These are phyloP conservation scores for Annona cherimola DNA, from an alignment of 164 flowering plant genomes.

Conservation along the genomic window DNA sequence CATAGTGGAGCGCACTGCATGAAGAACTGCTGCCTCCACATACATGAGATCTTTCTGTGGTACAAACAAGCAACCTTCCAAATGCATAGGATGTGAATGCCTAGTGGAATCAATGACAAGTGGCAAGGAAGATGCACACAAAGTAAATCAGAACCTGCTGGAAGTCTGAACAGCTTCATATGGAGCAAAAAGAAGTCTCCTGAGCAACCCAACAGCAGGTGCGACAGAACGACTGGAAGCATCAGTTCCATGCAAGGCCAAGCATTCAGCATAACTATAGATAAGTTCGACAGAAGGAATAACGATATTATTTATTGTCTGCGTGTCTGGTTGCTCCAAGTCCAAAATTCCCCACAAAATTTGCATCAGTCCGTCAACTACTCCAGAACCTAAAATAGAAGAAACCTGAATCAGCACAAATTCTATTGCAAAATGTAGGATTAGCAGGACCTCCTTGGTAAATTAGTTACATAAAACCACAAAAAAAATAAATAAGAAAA, in stretches of 20 bases:
- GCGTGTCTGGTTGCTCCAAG: slow-evolving; percentile 88
- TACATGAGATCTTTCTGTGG: background rate
- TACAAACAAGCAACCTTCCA: background rate
- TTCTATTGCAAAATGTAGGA: background rate
- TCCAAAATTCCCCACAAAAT: slow-evolving; percentile 96
- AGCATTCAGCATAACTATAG: slow-evolving; percentile 93
- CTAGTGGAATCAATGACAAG: background rate
- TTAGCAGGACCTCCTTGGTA: background rate
- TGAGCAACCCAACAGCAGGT: slow-evolving; percentile 80
- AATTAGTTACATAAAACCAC: background rate
- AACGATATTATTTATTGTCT: slow-evolving; percentile 87
- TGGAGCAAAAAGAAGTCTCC: slow-evolving; percentile 72
- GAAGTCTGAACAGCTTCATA: slow-evolving; percentile 92
- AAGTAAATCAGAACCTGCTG: slow-evolving; percentile 58
- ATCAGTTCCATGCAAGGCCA: slow-evolving; percentile 72
- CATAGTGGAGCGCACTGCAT: background rate
- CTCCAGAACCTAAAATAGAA: slow-evolving; percentile 63
- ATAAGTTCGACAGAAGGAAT: slow-evolving; percentile 91
- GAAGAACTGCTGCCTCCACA: background rate
- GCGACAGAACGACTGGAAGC: slow-evolving; percentile 54
- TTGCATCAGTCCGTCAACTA: slow-evolving; percentile 91
- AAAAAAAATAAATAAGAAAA: background rate
- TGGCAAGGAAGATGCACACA: background rate
- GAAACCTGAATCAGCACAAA: background rate
- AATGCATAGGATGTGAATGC: background rate